Base-by-base conservation (phyloP, 2,329 filamentous ascomycete genomes). In the Penicillium decumbens region DNA sequence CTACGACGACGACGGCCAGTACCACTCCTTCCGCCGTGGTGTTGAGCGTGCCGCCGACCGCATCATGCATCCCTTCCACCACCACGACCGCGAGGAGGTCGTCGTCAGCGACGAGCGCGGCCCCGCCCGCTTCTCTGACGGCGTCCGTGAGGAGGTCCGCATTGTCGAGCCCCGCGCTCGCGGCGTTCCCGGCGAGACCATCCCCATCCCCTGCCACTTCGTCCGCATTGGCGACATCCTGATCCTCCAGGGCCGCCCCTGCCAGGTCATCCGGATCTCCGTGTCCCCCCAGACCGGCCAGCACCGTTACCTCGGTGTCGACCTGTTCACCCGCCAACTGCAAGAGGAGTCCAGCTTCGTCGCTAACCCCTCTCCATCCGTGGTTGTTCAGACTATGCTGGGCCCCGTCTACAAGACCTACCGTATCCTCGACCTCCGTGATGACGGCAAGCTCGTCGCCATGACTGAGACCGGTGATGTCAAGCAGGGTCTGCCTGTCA, bases 341-440 rank as follows among this genome's bases (percentile, higher is more conserved):
- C 90, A 97, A 71, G 93, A 98, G 80, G 93, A 98, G 86, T 95
- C 89, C 50, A 92, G 87, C 67, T 96, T 95, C 79, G 85, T 97
- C 78, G 91, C 89, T 77, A 95, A 95, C 87, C 93, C 93, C 60
- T 89, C 88, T 61, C 92, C 92, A 64, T 95, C 89, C 64, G 93
- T 98, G 54, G 84, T 97, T 58, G 92, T 98, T 68, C 93, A 98
- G 87, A 97, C 92, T 79, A 97, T 98, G 90, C 88, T 95, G 62
- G 93, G 92, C 66, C 93, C 93, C 58, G 85, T 97, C 79, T 96
- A 97, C 89, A 97, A 97, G 89, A 93, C 97, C 83, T 98, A 98
- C 87, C 91, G 93, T 70, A 92, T 98, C 72, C 87, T 98, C 56
- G 93, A 98, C 80, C 87, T 98, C 75, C 85, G 90, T 74, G 88